phyloP scores from a whole-genome alignment of 1,284 basidiomycete genomes.

The Thecaphora thlaspeos region DNA sequence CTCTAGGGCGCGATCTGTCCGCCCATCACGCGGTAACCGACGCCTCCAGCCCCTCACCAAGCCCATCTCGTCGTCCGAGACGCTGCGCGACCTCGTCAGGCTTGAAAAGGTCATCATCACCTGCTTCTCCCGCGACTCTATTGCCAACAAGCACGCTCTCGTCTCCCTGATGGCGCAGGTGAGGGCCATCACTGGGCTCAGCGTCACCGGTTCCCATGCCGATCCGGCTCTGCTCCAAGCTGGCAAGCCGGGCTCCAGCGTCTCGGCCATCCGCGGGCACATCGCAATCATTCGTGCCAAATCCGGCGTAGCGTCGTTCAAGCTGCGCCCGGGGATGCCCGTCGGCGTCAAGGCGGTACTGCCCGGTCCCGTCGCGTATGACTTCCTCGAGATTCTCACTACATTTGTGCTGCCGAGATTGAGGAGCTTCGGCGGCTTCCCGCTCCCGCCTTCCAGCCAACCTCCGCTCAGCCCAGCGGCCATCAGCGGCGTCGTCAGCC shows the following conservation, averaged over 20 bases:
- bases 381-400: conserved; percentile 81
- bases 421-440: conserved; percentile 82
- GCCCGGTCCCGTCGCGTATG: conserved; percentile 86
- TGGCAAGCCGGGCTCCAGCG: neutral
- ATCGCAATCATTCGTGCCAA: conserved; percentile 78
- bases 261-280: conserved; percentile 20
- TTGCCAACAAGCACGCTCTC: conserved; percentile 73
- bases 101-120: conserved; percentile 74
- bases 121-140: conserved; percentile 60
- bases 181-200: conserved; percentile 82
- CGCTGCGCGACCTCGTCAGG: conserved; percentile 60
- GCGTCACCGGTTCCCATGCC: conserved; percentile 55
- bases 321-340: conserved; percentile 76
- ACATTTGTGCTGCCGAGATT: conserved; percentile 93
- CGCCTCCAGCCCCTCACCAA: conserved; percentile 39
- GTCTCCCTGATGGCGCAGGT: conserved; percentile 82
- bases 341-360: conserved; percentile 86
- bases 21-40: conserved; percentile 67
- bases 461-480: conserved; percentile 63
- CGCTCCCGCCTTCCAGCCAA: conserved; percentile 65
- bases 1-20: conserved; percentile 70
- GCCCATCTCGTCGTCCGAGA: conserved; percentile 23
- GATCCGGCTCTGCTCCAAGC: conserved; percentile 30
- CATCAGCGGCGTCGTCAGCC: conserved; percentile 80
- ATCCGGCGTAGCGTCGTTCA: conserved; percentile 80